These are phyloP conservation scores for Neurospora sp. DNA, from an alignment of 495 filamentous ascomycete genomes.

Conservation along the genomic window DNA sequence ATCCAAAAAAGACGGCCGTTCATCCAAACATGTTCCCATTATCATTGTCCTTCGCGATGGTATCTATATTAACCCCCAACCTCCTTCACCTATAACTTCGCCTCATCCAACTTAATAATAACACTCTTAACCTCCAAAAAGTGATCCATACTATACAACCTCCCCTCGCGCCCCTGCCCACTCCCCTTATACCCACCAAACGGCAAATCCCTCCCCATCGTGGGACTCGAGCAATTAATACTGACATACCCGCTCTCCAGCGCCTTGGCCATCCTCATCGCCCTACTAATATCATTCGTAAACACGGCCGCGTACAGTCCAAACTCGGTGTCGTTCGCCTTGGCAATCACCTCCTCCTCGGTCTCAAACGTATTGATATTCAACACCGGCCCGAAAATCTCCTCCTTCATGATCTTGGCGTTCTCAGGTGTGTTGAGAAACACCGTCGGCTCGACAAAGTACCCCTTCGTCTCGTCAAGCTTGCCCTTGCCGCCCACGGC, in stretches of 20 bases:
- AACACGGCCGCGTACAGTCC: slow-evolving; percentile 70
- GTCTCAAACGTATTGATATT: slow-evolving; percentile 58
- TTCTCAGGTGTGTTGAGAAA: slow-evolving; percentile 58
- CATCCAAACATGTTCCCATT: not conserved
- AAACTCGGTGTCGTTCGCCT: slow-evolving; percentile 64
- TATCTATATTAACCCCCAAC: not conserved
- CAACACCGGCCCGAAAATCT: slow-evolving; percentile 58
- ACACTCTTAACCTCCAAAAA: slow-evolving; percentile 42
- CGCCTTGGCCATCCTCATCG: slow-evolving; percentile 55
- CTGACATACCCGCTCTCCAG: slow-evolving; percentile 53
- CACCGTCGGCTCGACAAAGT: slow-evolving; percentile 58
- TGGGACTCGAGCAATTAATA: slow-evolving; percentile 32
- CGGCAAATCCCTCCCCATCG: slow-evolving; percentile 27
- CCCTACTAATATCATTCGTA: slow-evolving; percentile 57
- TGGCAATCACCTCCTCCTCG: slow-evolving; percentile 50
- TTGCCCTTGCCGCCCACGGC: slow-evolving; percentile 18
- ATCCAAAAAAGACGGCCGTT: not conserved
- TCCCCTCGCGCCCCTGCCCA: slow-evolving; percentile 32
- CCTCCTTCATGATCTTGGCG: slow-evolving; percentile 49
- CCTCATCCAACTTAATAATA: slow-evolving; percentile 22
- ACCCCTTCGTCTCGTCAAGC: slow-evolving; percentile 17
- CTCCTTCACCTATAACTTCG: not conserved
- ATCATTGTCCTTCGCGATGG: not conserved
- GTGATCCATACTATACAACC: slow-evolving; percentile 33
- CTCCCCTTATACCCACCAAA: slow-evolving; percentile 35